These are phyloP conservation scores for Aspergillus hortae DNA, from an alignment of 2,329 filamentous ascomycete genomes.

Conservation along the genomic window DNA sequence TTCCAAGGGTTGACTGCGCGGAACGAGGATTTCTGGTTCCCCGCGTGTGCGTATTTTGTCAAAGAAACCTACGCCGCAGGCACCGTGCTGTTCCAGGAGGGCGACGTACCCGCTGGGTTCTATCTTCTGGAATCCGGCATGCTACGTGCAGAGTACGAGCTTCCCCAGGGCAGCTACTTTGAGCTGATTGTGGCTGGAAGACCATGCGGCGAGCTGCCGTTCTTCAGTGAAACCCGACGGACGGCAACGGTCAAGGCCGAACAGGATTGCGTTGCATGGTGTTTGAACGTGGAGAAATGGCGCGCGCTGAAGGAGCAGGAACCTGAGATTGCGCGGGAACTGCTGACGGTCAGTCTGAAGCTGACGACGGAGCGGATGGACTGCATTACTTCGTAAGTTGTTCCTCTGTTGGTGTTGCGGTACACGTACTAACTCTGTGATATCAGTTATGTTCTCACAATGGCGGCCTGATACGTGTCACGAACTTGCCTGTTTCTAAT, in stretches of 20 bases:
- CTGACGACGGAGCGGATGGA: constrained; percentile 91
- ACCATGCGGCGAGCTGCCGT: constrained; percentile 92
- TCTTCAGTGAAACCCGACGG: constrained; percentile 85
- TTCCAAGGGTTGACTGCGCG: constrained; percentile 82
- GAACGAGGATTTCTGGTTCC: constrained; percentile 96
- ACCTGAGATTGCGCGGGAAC: constrained; percentile 74
- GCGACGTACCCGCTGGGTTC: constrained; percentile 75
- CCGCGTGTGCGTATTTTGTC: constrained; percentile 69
- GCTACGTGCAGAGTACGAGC: constrained; percentile 81
- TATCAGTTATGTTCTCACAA: constrained; percentile 30
- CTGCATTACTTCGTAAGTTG: constrained; percentile 57
- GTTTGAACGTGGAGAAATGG: constrained; percentile 71
- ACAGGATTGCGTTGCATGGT: constrained; percentile 76
- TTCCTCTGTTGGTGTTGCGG: constrained; percentile 1
- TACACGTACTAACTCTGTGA: neutral
- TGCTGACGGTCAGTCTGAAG: constrained; percentile 85
- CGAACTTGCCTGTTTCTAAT: neutral
- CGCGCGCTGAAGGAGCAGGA: constrained; percentile 66
- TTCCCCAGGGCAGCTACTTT: constrained; percentile 82
- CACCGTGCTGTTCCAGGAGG: constrained; percentile 71
- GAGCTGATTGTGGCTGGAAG: constrained; percentile 93
- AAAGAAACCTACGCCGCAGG: constrained; percentile 65
- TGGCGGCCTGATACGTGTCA: constrained; percentile 23
- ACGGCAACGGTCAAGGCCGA: constrained; percentile 86
- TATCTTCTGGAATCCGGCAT: constrained; percentile 89